Evolutionary conservation across 2,329 filamentous ascomycete genomes (phyloP), one percentile per base, ranked within the genome.

Genomic region (Colletotrichum spaethianum): DNA sequence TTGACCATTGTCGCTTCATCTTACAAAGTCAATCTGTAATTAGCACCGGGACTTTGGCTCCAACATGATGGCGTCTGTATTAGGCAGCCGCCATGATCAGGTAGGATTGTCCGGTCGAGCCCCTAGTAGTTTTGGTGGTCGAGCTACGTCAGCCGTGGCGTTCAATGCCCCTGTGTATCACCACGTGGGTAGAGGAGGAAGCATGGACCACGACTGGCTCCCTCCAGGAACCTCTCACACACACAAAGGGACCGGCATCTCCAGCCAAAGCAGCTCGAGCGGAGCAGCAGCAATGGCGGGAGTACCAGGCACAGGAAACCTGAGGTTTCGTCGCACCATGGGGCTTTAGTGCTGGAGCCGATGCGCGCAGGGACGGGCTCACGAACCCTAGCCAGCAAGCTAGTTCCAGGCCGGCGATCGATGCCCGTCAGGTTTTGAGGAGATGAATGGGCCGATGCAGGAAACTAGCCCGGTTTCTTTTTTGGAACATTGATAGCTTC

Each of bases 251-350:
- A 23, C 16, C 38, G 18, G 20, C 33, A 23, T 56, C 59, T n/a
- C 31, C n/a, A 33, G 33, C 42, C 11, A 36, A 23, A 6, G 31
- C n/a, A 48, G 59, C 42, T 26, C 26, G 50, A 36, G 42, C 50
- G 12, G 16, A 9, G n/a, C 2, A 26, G 26, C 36, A 44, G 42
- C 20, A 38, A 55, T 16, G 64, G 33, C 68, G 57, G 53, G 38
- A 48, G 50, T 61, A 59, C 60, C 59, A 63, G 65, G 53, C 38
- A 60, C 60, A 38, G 18, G 23, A 38, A 44, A 52, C 57, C 26
- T 23, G 55, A 38, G 36, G 33, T 9, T 40, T 38, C 60, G 70
- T 70, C 65, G 59, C 70, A 72, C 66, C 59, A 72, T 40, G 50
- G 26, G 14, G 5, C 28, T 28, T 18, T 72, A 70, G 65, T 70